Evolutionary conservation across 73 alveolate species (phyloP), one percentile per base, ranked within the genome.

Genomic region (Paramecium octaurelia): DNA sequence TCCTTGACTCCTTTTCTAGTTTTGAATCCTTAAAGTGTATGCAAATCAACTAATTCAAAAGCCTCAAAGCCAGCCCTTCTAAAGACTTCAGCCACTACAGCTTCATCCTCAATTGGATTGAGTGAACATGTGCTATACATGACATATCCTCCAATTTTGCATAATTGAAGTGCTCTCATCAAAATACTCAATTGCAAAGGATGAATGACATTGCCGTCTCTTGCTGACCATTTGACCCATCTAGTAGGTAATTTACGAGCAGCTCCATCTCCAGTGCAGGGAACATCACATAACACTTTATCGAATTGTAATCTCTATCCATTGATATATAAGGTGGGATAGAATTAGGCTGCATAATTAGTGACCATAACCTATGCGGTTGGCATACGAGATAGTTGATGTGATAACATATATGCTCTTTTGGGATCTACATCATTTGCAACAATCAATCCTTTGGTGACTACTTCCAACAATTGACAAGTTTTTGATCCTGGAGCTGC

Each of bases 401-500:
- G 99, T 29, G 98, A 96, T 70, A 98, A 96, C 98, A 98, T 85
- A 93, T 93, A 97, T 7, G 99, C 99, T 94, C 99, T 86, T 83
- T 98, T 95, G 50, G 58, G 58, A 90, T 98, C 99, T 9, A 95
- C 98, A 93, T 98, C 99, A 91, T 98, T 98, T 9, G 99, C 99
- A 46, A 98, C 93, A 0, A 98, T 97, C 43, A 95, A 92, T 58
- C 99, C 99, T 57, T 92, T 68, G 40, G 86, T 92, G 92, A 98
- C 80, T 43, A 96, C 54, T 93, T 99, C 99, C 59, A 99, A 93
- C 44, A 96, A 85, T 93, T 99, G 97, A 54, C 99, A 96, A 27
- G 99, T 99, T 93, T 99, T 99, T 89, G 99, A 85, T 20, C 94
- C 99, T 42, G 99, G 99, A 6, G 99, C 99, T 3, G 99, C 99